Evolutionary conservation across 2,329 filamentous ascomycete species (phyloP), one percentile per base, ranked within the genome.

Genomic region (Pseudocercospora fuligena): DNA sequence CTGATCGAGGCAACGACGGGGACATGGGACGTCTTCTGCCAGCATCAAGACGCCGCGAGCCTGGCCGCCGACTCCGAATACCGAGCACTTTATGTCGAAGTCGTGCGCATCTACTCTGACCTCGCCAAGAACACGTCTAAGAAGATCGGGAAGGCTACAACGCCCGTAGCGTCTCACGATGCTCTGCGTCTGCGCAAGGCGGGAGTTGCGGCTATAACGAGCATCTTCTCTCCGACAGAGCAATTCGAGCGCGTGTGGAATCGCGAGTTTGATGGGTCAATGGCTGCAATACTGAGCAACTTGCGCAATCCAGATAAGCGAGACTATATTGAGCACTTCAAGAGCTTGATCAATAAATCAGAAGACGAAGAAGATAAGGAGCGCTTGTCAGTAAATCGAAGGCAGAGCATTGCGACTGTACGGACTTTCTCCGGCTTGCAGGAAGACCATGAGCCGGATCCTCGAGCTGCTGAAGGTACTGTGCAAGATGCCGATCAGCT

Each of bases 1-100:
- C 92, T 98, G 89, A 90, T 97, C 68, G 94, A 98, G 81, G 93
- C 94, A 40, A 95, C 93, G 2, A 86, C 97, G 69, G 87, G 90
- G 2, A 93, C 92, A 3, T 97, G 97, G 77, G 89, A 94, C 74
- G 90, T 90, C 25, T 95, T 97, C 76, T 98, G 94, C 82, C 87
- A 89, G 66, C 87, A 97, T 81, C 93, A 97, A 78, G 94, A 98
- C 75, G 89, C 90, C 65, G 92, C 93, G 36, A 90, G 90, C 8
- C 31, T 98, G 63, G 89, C 93, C 29, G 93, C 92, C 67, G 94
- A 98, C 77, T 91, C 93, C 77, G 88, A 89, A 67, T 97, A 96
- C 77, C 86, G 94, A 36, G 86, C 83, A 60, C 90, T 94, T 70
- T 98, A 97, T 78, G 90, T 94, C 75, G 88, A 91, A 56, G 88